Conservation (phyloP, 2,329 filamentous ascomycete genomes). For the Xylariaceae sp. region DNA sequence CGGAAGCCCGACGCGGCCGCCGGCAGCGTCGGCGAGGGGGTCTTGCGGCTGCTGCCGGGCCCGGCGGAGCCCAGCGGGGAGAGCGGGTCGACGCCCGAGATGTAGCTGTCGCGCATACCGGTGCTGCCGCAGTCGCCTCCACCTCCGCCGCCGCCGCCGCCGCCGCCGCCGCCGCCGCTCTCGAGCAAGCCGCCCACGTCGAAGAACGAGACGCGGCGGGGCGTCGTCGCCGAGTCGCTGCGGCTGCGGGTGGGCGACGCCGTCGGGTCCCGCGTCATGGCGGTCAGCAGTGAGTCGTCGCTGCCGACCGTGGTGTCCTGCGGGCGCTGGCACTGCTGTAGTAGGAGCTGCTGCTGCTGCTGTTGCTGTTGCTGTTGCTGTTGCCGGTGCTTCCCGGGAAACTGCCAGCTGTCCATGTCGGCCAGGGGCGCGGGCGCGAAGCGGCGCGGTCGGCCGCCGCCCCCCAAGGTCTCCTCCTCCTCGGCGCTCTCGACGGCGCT, state of each 20-base stretch:
- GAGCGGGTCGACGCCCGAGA: constrained; percentile 33
- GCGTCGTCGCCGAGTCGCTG: constrained; percentile 35
- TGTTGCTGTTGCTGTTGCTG: too few species aligned
- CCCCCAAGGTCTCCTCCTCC: too few species aligned
- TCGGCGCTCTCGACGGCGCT: constrained; percentile 18
- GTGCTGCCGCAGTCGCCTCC: constrained; percentile 15
- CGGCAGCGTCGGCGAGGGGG: constrained; percentile 35
- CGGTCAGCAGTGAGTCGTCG: constrained; percentile 36
- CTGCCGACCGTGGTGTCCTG: constrained; percentile 31
- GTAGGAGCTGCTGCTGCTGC: too few species aligned
- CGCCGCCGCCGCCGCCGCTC: too few species aligned
- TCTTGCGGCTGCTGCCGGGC: too few species aligned
- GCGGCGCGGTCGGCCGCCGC: constrained; percentile 23
- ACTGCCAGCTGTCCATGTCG: constrained; percentile 40
- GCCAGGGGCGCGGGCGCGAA: constrained; percentile 30
- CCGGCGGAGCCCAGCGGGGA: constrained; percentile 26
- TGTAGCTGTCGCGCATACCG: constrained; percentile 32
- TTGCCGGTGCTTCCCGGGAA: too few species aligned
- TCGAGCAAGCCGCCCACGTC: constrained; percentile 74
- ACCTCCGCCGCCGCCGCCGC: too few species aligned
- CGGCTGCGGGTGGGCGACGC: constrained; percentile 27
- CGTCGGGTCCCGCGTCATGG: constrained; percentile 28
- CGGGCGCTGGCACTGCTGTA: too few species aligned
- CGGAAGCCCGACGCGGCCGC: constrained; percentile 39
- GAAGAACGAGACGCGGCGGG: constrained; percentile 67